Conservation (phyloP, 345 rosid genomes). For the Excoecaria agallocha region DNA sequence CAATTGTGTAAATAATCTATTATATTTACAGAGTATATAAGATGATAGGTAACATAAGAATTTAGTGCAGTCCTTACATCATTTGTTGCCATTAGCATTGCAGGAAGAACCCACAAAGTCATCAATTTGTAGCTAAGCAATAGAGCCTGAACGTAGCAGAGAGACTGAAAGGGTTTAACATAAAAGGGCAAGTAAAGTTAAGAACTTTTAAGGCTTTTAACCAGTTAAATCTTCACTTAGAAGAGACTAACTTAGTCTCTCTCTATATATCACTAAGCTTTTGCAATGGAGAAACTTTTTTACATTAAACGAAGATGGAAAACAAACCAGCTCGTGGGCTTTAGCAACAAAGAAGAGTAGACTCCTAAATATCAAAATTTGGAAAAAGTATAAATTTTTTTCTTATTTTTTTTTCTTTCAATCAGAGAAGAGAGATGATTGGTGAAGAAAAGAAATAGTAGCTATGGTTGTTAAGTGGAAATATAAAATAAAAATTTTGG, state of each 20-base stretch:
- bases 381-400: slow-evolving; percentile 30
- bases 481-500: no score
- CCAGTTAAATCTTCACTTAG: slow-evolving; percentile 41
- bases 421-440: slow-evolving; percentile 8
- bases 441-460: slow-evolving; percentile 21
- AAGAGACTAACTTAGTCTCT: slow-evolving; percentile 14
- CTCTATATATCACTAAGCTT: slow-evolving; percentile 31
- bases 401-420: no score
- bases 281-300: slow-evolving; percentile 25
- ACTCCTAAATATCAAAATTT: slow-evolving; percentile 27
- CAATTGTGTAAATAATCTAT: no score
- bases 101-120: slow-evolving; percentile 27
- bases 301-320: slow-evolving; percentile 48
- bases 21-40: no score
- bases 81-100: slow-evolving; percentile 28
- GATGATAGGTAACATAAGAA: no score
- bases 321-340: slow-evolving; percentile 41
- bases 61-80: no score
- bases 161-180: slow-evolving; percentile 14
- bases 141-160: slow-evolving; percentile 32
- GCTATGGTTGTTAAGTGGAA: slow-evolving; percentile 10
- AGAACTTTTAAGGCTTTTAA: slow-evolving; percentile 41
- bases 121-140: slow-evolving; percentile 26
- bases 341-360: slow-evolving; percentile 20
- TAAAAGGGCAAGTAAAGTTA: slow-evolving; percentile 35